Percentiles rank a stretch among this genome's conserved stretches.
Conservation (phyloP, 2,329 filamentous ascomycete genomes). For the Xylariaceae sp. region DNA sequence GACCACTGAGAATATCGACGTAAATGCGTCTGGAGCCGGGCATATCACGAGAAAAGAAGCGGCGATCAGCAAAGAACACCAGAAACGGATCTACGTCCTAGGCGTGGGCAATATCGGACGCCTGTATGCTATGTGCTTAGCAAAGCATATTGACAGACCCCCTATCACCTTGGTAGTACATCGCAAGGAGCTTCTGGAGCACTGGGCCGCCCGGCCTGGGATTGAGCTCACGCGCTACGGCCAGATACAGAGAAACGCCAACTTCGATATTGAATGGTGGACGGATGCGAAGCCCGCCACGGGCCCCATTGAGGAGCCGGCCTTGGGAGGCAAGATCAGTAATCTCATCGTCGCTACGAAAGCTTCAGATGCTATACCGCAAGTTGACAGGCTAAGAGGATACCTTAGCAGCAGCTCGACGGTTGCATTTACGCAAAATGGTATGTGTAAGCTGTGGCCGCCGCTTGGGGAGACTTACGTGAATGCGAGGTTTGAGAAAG, state of each 20-base stretch:
- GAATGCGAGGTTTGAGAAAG: conserved; percentile 32
- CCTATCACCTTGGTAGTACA: conserved; percentile 81
- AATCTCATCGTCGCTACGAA: conserved; percentile 80
- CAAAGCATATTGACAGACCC: conserved; percentile 54
- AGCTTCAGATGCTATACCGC: conserved; percentile 61
- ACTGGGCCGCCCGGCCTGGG: conserved; percentile 41
- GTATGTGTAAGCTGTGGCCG: conserved; percentile 67
- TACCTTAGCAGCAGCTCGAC: conserved; percentile 64
- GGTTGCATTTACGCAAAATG: conserved; percentile 83
- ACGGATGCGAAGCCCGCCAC: conserved; percentile 36
- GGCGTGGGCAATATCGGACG: conserved; percentile 79
- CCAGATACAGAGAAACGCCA: conserved; percentile 25
- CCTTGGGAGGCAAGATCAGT: conserved; percentile 44
- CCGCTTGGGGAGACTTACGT: conserved; percentile 43
- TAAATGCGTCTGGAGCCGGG: neutral
- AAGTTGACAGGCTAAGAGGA: conserved; percentile 52
- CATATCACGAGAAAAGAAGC: neutral
- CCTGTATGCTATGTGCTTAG: conserved; percentile 71
- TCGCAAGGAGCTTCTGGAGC: conserved; percentile 42
- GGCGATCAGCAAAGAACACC: conserved; percentile 1
- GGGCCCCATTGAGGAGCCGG: conserved; percentile 37
- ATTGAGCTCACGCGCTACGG: conserved; percentile 40
- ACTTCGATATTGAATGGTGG: conserved; percentile 53
- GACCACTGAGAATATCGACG: conserved; percentile 21
- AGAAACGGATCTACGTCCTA: conserved; percentile 63